Percentiles rank a stretch among this genome's conserved stretches.
These are phyloP conservation scores for Prunus padus DNA, from an alignment of 306 rosid genomes.

Conservation along the genomic window DNA sequence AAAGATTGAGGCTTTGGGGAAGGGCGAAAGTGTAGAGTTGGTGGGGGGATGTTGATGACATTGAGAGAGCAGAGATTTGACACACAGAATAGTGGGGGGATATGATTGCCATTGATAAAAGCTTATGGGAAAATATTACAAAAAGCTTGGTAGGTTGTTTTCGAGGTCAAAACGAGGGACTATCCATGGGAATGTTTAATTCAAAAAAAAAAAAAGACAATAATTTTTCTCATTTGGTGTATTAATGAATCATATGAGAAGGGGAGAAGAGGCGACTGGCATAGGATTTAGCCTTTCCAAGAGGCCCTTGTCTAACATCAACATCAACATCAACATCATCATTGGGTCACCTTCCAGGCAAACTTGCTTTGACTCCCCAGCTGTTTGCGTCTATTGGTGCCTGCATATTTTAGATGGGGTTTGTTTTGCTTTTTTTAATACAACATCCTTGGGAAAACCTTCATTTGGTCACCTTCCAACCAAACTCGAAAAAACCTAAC, in stretches of 20 bases:
- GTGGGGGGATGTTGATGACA: too few relatives aligned
- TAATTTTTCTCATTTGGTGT: not conserved
- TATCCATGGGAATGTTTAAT: too few relatives aligned
- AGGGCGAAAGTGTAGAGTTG: too few relatives aligned
- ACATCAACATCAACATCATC: too few relatives aligned
- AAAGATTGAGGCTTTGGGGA: too few relatives aligned
- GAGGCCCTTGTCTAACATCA: constrained; percentile 62
- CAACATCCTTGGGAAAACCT: not conserved
- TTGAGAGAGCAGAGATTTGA: too few relatives aligned
- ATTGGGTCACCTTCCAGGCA: constrained; percentile 59
- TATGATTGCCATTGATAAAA: too few relatives aligned
- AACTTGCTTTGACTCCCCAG: constrained; percentile 36
- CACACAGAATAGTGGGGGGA: too few relatives aligned
- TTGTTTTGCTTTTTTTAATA: not conserved
- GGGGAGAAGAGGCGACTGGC: constrained; percentile 60
- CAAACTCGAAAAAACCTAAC: not conserved
- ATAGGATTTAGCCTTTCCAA: constrained; percentile 40
- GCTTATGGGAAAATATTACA: too few relatives aligned
- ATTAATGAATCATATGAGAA: constrained; percentile 31
- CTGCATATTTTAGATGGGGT: constrained; percentile 20
- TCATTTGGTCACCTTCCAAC: not conserved
- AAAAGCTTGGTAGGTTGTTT: too few relatives aligned
- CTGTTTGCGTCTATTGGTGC: constrained; percentile 48
- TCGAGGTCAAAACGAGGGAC: too few relatives aligned
- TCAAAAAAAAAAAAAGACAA: too few relatives aligned